Conservation (phyloP, 805 yeast genomes). For the Metschnikowia amazonensis region DNA sequence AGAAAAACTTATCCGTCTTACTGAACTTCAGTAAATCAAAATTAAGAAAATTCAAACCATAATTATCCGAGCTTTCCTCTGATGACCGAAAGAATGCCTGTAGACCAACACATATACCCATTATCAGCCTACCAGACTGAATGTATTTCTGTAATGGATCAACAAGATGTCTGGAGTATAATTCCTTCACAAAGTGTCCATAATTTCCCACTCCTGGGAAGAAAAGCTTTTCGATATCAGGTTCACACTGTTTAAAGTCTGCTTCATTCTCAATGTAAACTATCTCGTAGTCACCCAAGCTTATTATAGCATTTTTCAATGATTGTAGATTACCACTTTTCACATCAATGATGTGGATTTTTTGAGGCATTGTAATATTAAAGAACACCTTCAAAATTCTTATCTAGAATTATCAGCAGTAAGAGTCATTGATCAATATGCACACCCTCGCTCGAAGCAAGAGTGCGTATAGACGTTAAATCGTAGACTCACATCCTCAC, state of each 20-base stretch:
- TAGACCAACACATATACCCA: constrained; percentile 98
- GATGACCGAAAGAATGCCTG: constrained; percentile 78
- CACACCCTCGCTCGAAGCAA: not conserved
- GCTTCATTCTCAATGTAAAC: constrained; percentile 54
- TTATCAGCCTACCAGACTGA: constrained; percentile 72
- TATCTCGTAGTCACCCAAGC: constrained; percentile 64
- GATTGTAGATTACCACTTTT: constrained; percentile 94
- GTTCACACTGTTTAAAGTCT: constrained; percentile 44
- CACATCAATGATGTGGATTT: constrained; percentile 78
- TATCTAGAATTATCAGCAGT: not conserved
- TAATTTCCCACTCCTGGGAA: constrained; percentile 98
- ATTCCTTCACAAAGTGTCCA: constrained; percentile 83
- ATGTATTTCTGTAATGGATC: constrained; percentile 67
- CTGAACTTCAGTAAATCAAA: constrained; percentile 53
- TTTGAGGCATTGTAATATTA: constrained; percentile 17
- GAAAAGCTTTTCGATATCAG: constrained; percentile 54
- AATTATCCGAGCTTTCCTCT: constrained; percentile 60
- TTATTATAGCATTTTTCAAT: constrained; percentile 77
- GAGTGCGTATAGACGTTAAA: not conserved
- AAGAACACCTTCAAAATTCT: not conserved
- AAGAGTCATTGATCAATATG: constrained; percentile 4
- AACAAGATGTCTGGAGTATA: constrained; percentile 58
- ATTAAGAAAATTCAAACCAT: constrained; percentile 47
- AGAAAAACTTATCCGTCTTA: constrained; percentile 32
- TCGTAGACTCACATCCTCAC: not conserved